These are phyloP conservation scores for Filosporella fistucella DNA, from an alignment of 495 filamentous ascomycete species.

Conservation along the genomic window DNA sequence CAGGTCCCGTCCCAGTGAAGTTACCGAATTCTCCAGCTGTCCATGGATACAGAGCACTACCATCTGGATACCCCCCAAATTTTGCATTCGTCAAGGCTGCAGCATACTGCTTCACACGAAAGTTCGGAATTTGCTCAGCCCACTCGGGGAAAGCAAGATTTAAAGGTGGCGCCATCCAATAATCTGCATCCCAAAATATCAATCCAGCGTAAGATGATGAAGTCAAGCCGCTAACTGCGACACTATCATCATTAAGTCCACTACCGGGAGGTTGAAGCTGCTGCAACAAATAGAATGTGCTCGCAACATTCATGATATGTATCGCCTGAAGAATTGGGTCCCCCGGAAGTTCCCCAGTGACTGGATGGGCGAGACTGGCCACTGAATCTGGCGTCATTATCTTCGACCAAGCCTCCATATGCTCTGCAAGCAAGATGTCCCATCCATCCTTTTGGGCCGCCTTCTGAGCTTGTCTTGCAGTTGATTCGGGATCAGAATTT, in stretches of 20 bases:
- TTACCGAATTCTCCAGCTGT: conserved; percentile 55
- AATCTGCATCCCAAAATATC: conserved; percentile 54
- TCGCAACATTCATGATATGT: conserved; percentile 61
- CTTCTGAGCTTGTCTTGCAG: conserved; percentile 37
- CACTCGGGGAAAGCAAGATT: conserved; percentile 43
- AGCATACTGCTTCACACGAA: conserved; percentile 39
- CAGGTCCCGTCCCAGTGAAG: conserved; percentile 55
- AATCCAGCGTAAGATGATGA: conserved; percentile 53
- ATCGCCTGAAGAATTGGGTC: conserved; percentile 54
- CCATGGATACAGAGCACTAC: conserved; percentile 50
- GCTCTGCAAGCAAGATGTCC: conserved; percentile 32
- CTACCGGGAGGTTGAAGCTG: conserved; percentile 45
- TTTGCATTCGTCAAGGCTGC: conserved; percentile 47
- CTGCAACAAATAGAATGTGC: conserved; percentile 65
- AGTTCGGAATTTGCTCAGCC: conserved; percentile 45
- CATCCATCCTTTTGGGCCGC: conserved; percentile 36
- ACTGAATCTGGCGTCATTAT: conserved; percentile 51
- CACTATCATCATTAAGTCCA: conserved; percentile 46
- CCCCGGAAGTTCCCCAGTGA: conserved; percentile 53
- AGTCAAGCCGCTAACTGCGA: conserved; percentile 48
- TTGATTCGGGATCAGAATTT: conserved; percentile 32
- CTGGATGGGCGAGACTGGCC: conserved; percentile 53
- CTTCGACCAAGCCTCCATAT: conserved; percentile 39
- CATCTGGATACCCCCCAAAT: conserved; percentile 35
- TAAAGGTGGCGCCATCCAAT: conserved; percentile 54